Evolutionary conservation across 371 early-diverging fungal species (phyloP).

Genomic region (Mucor racemosus): DNA sequence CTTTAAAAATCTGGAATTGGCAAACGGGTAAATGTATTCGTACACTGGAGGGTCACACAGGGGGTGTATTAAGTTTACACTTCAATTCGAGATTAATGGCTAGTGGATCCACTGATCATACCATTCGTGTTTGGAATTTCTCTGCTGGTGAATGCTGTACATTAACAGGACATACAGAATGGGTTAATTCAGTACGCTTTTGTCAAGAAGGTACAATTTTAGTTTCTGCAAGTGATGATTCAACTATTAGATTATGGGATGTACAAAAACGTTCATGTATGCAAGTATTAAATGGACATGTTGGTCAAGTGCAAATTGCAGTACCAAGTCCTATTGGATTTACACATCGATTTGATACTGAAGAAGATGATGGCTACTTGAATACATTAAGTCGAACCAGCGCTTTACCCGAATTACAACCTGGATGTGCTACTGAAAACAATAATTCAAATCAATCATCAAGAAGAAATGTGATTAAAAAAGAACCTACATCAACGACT

Average conservation of each 20-base stretch:
- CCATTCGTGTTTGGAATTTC: conserved; percentile 92
- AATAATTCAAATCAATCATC: background rate
- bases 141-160: conserved; percentile 78
- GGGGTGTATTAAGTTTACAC: conserved; percentile 86
- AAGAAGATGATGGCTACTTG: background rate
- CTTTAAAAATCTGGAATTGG: conserved; percentile 97
- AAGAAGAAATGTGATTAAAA: background rate
- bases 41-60: conserved; percentile 82
- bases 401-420: background rate
- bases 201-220: conserved; percentile 64
- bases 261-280: conserved; percentile 71
- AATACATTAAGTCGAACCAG: background rate
- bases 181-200: conserved; percentile 88
- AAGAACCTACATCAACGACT: background rate
- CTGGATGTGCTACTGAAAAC: conserved; percentile 13
- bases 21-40: conserved; percentile 88
- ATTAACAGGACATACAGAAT: conserved; percentile 83
- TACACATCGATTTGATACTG: conserved; percentile 38
- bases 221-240: conserved; percentile 85
- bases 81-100: conserved; percentile 82
- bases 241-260: conserved; percentile 86
- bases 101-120: conserved; percentile 85
- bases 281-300: conserved; percentile 76
- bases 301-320: conserved; percentile 78
- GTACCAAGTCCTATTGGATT: conserved; percentile 53